Percentiles rank a stretch among this genome's conserved stretches.
phyloP scores from a whole-genome alignment of 2,329 filamentous ascomycete genomes.

The Didymella glomerata region DNA sequence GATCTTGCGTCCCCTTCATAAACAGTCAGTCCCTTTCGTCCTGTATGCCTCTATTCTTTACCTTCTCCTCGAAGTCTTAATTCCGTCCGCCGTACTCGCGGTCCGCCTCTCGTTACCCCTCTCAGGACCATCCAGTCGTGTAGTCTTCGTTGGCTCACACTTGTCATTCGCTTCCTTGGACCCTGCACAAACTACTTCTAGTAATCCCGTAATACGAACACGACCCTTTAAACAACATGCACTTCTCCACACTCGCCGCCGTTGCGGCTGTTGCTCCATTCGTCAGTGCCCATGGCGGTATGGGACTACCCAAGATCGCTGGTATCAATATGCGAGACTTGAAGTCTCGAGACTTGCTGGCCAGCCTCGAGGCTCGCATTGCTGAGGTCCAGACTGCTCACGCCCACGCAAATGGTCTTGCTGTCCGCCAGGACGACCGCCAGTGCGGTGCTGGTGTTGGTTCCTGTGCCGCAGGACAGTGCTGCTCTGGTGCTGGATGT shows the following conservation, averaged over 20 bases:
- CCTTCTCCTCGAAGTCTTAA: conserved; percentile 31
- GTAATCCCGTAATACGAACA: conserved; percentile 40
- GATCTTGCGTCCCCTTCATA: conserved; percentile 34
- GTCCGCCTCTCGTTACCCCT: conserved; percentile 28
- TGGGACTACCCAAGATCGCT: conserved; percentile 43
- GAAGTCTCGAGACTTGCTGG: conserved; percentile 46
- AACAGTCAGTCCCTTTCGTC: conserved; percentile 23
- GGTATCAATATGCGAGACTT: conserved; percentile 48
- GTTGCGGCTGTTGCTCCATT: conserved; percentile 42
- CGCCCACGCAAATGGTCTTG: conserved; percentile 29
- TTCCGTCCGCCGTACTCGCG: conserved; percentile 27
- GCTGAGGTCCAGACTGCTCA: conserved; percentile 33
- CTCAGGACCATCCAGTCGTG: conserved; percentile 39
- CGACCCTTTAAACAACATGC: conserved; percentile 37
- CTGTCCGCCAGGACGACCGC: conserved; percentile 43
- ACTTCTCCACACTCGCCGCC: conserved; percentile 44
- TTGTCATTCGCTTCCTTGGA: conserved; percentile 44
- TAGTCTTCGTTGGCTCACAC: conserved; percentile 37
- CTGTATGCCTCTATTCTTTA: conserved; percentile 21
- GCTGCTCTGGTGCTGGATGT: conserved; percentile 48
- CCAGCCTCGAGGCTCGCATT: conserved; percentile 38
- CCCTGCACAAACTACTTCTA: conserved; percentile 22
- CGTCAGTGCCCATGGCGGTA: conserved; percentile 43
- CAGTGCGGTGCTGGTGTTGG: conserved; percentile 46
- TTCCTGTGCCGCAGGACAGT: conserved; percentile 45